phyloP scores from a whole-genome alignment of 305 asterid genomes.

The Fraxinus dipetala region DNA sequence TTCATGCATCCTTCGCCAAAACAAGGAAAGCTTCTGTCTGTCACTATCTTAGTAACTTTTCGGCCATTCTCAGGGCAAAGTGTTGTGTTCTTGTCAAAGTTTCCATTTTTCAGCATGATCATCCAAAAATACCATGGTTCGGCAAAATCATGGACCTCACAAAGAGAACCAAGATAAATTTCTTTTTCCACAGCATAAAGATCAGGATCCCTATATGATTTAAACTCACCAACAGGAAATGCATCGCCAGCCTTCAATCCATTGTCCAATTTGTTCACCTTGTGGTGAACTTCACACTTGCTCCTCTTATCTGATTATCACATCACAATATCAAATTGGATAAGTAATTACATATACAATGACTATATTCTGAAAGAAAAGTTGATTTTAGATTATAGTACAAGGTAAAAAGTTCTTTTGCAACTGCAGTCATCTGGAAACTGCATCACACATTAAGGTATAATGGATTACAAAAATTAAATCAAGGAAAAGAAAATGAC shows the following conservation, averaged over 20 bases:
- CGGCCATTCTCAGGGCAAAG: slow-evolving; percentile 78
- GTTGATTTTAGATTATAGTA: neutral
- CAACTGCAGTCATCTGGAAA: neutral
- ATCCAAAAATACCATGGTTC: slow-evolving; percentile 70
- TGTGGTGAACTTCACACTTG: slow-evolving; percentile 49
- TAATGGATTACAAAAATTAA: neutral
- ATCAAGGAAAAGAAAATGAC: neutral
- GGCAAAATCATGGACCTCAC: slow-evolving; percentile 41
- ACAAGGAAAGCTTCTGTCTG: slow-evolving; percentile 65
- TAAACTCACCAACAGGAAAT: slow-evolving; percentile 43
- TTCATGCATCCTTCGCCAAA: slow-evolving; percentile 85
- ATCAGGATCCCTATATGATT: slow-evolving; percentile 51
- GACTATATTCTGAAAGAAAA: slow-evolving; percentile 7
- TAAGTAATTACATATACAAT: neutral
- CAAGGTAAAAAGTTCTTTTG: neutral
- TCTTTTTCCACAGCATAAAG: slow-evolving; percentile 70
- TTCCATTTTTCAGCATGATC: slow-evolving; percentile 81
- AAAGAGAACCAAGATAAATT: slow-evolving; percentile 60
- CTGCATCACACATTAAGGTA: neutral
- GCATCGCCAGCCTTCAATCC: slow-evolving; percentile 52
- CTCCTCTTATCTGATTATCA: slow-evolving; percentile 33
- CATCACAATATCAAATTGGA: slow-evolving; percentile 24
- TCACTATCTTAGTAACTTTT: slow-evolving; percentile 58
- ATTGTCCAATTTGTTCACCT: slow-evolving; percentile 64
- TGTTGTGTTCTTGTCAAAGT: slow-evolving; percentile 68